phyloP scores from a whole-genome alignment of 106 monocot genomes.

The Dendrobium catenatum region DNA sequence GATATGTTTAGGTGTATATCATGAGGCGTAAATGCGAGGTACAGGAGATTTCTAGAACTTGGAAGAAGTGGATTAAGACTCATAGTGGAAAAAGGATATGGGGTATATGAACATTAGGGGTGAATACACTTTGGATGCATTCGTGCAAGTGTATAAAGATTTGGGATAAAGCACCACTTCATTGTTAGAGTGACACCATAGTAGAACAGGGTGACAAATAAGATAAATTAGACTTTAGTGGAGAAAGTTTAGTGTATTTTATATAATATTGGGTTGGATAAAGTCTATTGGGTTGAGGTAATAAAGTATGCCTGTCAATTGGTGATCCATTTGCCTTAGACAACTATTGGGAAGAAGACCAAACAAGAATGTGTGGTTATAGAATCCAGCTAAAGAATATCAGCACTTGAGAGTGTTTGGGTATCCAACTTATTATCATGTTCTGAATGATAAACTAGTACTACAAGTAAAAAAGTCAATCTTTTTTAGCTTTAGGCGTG shows the following conservation, averaged over 20 bases:
- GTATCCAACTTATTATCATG: background rate
- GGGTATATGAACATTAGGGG: background rate
- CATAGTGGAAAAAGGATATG: background rate
- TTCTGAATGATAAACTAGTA: background rate
- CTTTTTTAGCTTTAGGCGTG: no score
- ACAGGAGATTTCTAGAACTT: background rate
- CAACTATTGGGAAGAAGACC: background rate
- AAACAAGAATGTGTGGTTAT: background rate
- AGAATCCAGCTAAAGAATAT: background rate
- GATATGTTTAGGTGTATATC: no score
- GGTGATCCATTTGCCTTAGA: background rate
- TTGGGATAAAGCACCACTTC: background rate
- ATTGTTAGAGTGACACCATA: background rate
- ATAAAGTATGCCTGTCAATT: background rate
- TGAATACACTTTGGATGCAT: background rate
- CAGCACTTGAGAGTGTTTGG: background rate
- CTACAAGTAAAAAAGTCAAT: background rate
- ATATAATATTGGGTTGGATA: background rate
- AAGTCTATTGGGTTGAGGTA: background rate
- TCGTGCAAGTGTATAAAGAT: background rate
- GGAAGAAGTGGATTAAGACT: background rate
- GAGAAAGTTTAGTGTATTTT: background rate
- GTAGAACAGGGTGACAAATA: background rate
- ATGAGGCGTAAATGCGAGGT: no score
- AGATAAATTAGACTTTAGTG: background rate